Evolutionary conservation across 108 stramenopile species (phyloP).

Genomic region (Seminavis robusta): DNA sequence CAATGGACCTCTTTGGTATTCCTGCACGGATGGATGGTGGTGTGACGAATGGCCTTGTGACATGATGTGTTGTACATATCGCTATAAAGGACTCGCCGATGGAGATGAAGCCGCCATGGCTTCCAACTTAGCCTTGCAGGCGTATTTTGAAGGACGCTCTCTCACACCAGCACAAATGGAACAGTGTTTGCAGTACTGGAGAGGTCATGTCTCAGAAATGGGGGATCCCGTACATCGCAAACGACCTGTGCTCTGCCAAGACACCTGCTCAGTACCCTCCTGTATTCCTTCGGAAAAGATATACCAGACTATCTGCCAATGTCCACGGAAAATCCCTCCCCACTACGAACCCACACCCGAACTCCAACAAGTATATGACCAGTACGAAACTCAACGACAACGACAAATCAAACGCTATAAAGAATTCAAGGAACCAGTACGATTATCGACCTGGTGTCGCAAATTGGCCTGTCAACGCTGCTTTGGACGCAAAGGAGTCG

Average conservation of each 20-base stretch:
- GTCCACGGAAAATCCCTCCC: conserved; percentile 12
- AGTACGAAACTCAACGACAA: conserved; percentile 15
- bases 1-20: conserved; percentile 47
- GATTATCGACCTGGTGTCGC: conserved; percentile 28
- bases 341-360: conserved; percentile 16
- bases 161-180: conserved; percentile 41
- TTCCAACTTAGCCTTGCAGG: conserved; percentile 42
- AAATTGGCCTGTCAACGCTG: conserved; percentile 37
- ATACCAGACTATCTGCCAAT: neutral
- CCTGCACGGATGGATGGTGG: conserved; percentile 37
- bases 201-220: conserved; percentile 38
- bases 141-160: conserved; percentile 50
- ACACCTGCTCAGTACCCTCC: conserved; percentile 48
- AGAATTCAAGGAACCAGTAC: conserved; percentile 34
- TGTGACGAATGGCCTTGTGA: conserved; percentile 53
- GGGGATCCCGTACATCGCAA: conserved; percentile 34
- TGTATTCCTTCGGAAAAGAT: too few relatives aligned
- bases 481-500: conserved; percentile 38
- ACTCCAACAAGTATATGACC: conserved; percentile 23
- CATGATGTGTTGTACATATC: conserved; percentile 32
- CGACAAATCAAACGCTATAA: conserved; percentile 34
- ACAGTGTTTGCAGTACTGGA: conserved; percentile 43
- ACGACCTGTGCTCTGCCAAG: too few relatives aligned
- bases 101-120: conserved; percentile 46
- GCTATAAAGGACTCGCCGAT: conserved; percentile 38